Percentiles rank a stretch among this genome's conserved stretches.
Evolutionary conservation across 2,329 filamentous ascomycete genomes (phyloP).

Genomic region (Cordyceps tenuipes): DNA sequence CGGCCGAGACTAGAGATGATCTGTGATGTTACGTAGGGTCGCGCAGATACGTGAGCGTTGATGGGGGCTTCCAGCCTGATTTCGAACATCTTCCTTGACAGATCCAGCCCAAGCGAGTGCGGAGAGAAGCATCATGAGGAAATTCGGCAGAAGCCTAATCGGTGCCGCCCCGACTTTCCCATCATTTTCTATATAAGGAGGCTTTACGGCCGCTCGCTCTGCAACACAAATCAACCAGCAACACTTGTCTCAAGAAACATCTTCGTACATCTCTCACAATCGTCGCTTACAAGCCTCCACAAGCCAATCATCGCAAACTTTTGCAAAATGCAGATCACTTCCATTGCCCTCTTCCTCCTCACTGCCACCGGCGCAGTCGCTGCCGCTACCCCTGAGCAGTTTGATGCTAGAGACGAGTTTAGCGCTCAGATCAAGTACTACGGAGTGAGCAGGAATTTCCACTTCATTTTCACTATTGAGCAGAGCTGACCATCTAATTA

Average conservation of each 20-base stretch:
- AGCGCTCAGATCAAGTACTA: neutral
- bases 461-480: neutral
- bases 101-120: neutral
- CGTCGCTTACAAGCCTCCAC: neutral
- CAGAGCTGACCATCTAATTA: neutral
- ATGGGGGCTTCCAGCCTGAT: neutral
- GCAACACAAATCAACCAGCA: neutral
- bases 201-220: neutral
- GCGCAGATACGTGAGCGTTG: neutral
- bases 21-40: neutral
- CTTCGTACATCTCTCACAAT: neutral
- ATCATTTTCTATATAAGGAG: neutral
- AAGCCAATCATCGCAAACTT: neutral
- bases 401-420: neutral
- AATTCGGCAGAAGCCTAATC: neutral
- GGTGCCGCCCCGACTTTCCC: neutral
- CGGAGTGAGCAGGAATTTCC: neutral
- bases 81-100: neutral
- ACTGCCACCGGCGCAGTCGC: neutral
- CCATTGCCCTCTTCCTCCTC: neutral
- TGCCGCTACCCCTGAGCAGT: neutral
- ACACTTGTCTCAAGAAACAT: neutral
- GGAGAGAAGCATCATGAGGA: neutral
- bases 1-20: neutral
- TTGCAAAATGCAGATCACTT: neutral